Evolutionary conservation across 1,284 basidiomycete species (phyloP).

Genomic region (Pyrrhoderma noxium): DNA sequence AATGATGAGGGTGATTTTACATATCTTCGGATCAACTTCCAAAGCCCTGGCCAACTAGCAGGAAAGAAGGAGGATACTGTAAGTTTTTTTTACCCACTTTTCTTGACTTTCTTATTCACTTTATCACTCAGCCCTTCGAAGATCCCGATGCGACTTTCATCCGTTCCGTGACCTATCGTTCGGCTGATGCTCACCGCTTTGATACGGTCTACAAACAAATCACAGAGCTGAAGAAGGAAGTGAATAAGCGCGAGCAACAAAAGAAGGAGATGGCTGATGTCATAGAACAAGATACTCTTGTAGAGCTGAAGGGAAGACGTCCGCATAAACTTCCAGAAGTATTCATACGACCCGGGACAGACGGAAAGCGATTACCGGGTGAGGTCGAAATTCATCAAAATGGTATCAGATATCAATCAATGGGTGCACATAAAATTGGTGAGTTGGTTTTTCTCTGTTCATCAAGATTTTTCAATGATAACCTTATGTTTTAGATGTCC

Average conservation of each 20-base stretch:
- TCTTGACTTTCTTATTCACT: background rate
- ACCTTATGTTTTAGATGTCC: conserved; percentile 54
- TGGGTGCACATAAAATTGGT: conserved; percentile 88
- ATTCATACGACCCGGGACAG: conserved; percentile 88
- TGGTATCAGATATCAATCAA: conserved; percentile 88
- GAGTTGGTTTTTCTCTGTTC: conserved; percentile 25
- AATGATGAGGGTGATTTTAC: conserved; percentile 96
- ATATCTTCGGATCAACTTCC: conserved; percentile 95
- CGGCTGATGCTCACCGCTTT: conserved; percentile 84
- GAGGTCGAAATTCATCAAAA: conserved; percentile 98
- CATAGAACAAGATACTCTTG: conserved; percentile 86
- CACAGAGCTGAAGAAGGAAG: conserved; percentile 92
- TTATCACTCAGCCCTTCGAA: conserved; percentile 74
- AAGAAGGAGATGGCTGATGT: conserved; percentile 98
- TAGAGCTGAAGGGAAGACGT: conserved; percentile 81
- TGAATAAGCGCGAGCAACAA: conserved; percentile 95
- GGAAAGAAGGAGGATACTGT: conserved; percentile 99
- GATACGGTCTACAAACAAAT: conserved; percentile 88
- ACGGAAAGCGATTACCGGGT: conserved; percentile 89
- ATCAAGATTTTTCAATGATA: conserved; percentile 9
- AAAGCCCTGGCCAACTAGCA: conserved; percentile 94
- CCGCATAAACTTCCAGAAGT: conserved; percentile 85
- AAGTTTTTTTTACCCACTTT: conserved; percentile 20
- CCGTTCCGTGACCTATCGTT: conserved; percentile 92
- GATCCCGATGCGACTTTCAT: conserved; percentile 96